phyloP scores from a whole-genome alignment of 768 basidiomycete genomes.

The Tephrocybe sp. region DNA sequence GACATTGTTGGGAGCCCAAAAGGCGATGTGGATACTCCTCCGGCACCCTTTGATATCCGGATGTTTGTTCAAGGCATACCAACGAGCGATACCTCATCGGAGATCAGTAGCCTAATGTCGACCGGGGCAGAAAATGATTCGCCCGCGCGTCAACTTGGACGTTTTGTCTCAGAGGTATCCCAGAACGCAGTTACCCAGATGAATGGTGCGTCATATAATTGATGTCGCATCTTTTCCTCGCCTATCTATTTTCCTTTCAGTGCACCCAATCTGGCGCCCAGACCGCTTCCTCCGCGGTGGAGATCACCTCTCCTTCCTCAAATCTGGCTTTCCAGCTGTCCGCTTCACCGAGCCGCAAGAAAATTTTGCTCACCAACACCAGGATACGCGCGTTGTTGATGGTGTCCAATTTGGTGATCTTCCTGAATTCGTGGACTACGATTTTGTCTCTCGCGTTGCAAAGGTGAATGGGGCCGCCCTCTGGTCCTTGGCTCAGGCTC shows the following conservation, averaged over 20 bases:
- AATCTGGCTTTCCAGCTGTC: constrained; percentile 48
- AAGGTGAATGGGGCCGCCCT: constrained; percentile 48
- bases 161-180: constrained; percentile 50
- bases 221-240: no score
- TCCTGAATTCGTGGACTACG: constrained; percentile 49
- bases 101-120: constrained; percentile 30
- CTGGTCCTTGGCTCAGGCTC: not conserved
- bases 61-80: constrained; percentile 54
- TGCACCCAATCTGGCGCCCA: constrained; percentile 47
- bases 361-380: constrained; percentile 57
- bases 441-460: constrained; percentile 48
- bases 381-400: constrained; percentile 47
- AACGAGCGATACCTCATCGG: constrained; percentile 34
- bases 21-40: constrained; percentile 39
- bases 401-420: constrained; percentile 58
- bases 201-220: constrained; percentile 35
- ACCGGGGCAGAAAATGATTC: constrained; percentile 56
- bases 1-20: constrained; percentile 55
- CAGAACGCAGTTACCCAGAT: constrained; percentile 46
- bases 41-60: constrained; percentile 45
- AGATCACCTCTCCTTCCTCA: constrained; percentile 50
- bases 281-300: constrained; percentile 58
- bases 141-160: constrained; percentile 46
- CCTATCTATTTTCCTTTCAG: constrained; percentile 13
- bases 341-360: constrained; percentile 58